Evolutionary conservation across 1,139 yeast species (phyloP).

Genomic region (Lodderomyces metapsilosis): DNA sequence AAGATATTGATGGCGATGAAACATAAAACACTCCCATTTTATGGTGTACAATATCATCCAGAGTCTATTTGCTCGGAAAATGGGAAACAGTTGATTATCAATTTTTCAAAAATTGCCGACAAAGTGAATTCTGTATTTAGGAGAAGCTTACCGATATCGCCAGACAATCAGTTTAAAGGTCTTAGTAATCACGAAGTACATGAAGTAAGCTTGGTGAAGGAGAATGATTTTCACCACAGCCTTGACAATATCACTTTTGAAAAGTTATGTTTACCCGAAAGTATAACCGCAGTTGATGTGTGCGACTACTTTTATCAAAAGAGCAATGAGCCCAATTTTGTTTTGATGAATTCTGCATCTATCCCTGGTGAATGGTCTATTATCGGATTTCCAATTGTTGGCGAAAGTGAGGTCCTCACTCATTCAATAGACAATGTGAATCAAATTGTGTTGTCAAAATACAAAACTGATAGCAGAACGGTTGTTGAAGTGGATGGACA

Average conservation of each 20-base stretch:
- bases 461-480: slow-evolving; percentile 12
- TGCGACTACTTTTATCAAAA: slow-evolving; percentile 43
- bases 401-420: slow-evolving; percentile 56
- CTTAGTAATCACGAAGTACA: slow-evolving; percentile 14
- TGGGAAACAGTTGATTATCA: slow-evolving; percentile 59
- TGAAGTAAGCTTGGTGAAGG: slow-evolving; percentile 13
- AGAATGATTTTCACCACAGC: slow-evolving; percentile 8
- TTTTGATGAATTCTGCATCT: slow-evolving; percentile 71
- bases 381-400: slow-evolving; percentile 64
- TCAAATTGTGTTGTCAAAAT: slow-evolving; percentile 19
- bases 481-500: slow-evolving; percentile 6
- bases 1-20: slow-evolving; percentile 75
- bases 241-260: slow-evolving; percentile 15
- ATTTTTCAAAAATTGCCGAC: slow-evolving; percentile 60
- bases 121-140: slow-evolving; percentile 28
- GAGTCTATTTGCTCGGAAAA: slow-evolving; percentile 82
- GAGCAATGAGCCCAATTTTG: slow-evolving; percentile 34
- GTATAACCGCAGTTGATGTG: slow-evolving; percentile 37
- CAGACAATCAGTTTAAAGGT: slow-evolving; percentile 4
- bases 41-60: slow-evolving; percentile 96
- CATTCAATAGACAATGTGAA: slow-evolving; percentile 54
- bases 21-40: slow-evolving; percentile 64
- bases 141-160: slow-evolving; percentile 7
- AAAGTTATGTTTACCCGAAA: slow-evolving; percentile 16
- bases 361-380: slow-evolving; percentile 87